Conservation (phyloP, 2,329 filamentous ascomycete genomes). For the Botryotinia calthae region DNA sequence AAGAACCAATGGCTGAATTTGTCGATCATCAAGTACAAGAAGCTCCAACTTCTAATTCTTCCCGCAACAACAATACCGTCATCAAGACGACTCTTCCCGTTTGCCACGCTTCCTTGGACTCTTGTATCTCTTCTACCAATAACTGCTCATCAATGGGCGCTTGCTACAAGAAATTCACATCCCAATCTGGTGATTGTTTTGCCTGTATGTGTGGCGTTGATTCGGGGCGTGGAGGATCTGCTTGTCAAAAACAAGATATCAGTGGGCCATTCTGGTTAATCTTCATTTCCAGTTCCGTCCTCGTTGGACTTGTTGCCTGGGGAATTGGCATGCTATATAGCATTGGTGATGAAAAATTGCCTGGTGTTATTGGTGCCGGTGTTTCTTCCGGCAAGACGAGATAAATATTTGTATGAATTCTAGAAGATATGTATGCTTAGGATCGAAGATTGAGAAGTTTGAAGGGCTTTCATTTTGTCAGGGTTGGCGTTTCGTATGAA, state of each 20-base stretch:
- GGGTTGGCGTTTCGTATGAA: slow-evolving; percentile 17
- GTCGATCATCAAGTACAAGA: slow-evolving; percentile 13
- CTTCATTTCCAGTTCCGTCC: slow-evolving; percentile 66
- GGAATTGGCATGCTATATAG: slow-evolving; percentile 76
- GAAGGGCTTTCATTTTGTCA: slow-evolving; percentile 3
- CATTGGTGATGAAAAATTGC: slow-evolving; percentile 83
- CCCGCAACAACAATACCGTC: slow-evolving; percentile 21
- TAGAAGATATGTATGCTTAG: slow-evolving; percentile 19
- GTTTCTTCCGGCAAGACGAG: slow-evolving; percentile 64
- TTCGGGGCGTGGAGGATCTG: slow-evolving; percentile 57
- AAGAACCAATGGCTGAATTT: slow-evolving; percentile 35
- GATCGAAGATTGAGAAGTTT: slow-evolving; percentile 5
- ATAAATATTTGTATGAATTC: slow-evolving; percentile 25
- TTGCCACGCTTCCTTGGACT: slow-evolving; percentile 70
- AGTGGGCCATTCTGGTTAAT: slow-evolving; percentile 89
- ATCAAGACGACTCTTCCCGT: slow-evolving; percentile 45
- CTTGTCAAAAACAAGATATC: slow-evolving; percentile 89
- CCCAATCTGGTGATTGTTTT: slow-evolving; percentile 62
- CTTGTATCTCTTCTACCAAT: slow-evolving; percentile 68
- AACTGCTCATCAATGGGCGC: slow-evolving; percentile 79
- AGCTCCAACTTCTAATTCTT: slow-evolving; percentile 21
- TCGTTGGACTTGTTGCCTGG: slow-evolving; percentile 66
- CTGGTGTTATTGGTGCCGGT: slow-evolving; percentile 93
- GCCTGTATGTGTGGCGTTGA: slow-evolving; percentile 64
- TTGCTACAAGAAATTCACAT: slow-evolving; percentile 66